Conservation (phyloP, 208 protist species). For the Crithidia bombi region DNA sequence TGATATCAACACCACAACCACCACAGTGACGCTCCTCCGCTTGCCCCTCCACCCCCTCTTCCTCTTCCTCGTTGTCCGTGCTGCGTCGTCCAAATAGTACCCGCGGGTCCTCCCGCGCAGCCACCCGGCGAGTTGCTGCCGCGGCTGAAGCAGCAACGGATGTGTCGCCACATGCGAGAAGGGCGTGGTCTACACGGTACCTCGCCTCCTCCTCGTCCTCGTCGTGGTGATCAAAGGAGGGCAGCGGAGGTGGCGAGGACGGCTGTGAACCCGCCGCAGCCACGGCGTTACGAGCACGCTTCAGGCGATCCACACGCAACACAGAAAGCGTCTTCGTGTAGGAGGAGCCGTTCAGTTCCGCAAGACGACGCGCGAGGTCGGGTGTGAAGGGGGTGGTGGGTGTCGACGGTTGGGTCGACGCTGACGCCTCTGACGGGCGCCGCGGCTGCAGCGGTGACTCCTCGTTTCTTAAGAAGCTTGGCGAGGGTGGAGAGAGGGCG, state of each 20-base stretch:
- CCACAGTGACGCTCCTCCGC: no score
- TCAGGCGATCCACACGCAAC: constrained; percentile 20
- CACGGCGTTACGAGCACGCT: not conserved
- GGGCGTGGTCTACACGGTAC: not conserved
- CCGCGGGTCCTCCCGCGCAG: no score
- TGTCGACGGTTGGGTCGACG: constrained; percentile 6
- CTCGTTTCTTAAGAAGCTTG: constrained; percentile 7
- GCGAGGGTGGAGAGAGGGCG: not conserved
- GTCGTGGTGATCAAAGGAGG: not conserved
- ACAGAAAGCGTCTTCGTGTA: not conserved
- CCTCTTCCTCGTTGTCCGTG: constrained; percentile 12
- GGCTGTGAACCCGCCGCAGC: not conserved
- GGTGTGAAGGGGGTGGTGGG: constrained; percentile 28
- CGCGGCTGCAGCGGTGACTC: constrained; percentile 18
- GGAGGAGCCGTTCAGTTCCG: constrained; percentile 25
- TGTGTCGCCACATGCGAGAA: no score
- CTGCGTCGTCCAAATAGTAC: not conserved
- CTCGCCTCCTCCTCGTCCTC: constrained; percentile 9
- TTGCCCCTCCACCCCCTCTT: not conserved
- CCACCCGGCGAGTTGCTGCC: no score
- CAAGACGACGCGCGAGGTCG: constrained; percentile 23
- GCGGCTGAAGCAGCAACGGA: no score
- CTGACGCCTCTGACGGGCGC: not conserved
- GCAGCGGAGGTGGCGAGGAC: not conserved
- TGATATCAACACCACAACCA: not conserved